Conservation (phyloP, 2,329 filamentous ascomycete species). For the Anisogramma anomala region DNA sequence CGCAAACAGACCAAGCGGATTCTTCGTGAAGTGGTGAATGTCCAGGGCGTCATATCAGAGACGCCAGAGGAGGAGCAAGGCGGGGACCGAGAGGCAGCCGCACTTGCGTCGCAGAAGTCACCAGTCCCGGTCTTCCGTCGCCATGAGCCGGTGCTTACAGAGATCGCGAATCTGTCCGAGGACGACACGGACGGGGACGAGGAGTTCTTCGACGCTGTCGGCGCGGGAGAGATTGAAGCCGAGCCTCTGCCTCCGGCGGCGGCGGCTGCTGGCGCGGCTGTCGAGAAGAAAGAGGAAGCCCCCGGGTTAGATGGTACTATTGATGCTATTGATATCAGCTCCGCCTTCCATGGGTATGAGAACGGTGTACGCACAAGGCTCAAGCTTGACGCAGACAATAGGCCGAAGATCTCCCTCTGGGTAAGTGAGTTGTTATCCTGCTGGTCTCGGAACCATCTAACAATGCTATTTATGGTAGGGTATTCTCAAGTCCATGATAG, state of each 20-base stretch:
- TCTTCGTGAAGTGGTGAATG: slow-evolving; percentile 71
- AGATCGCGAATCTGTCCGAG: slow-evolving; percentile 65
- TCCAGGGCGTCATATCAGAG: slow-evolving; percentile 25
- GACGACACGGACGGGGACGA: slow-evolving; percentile 74
- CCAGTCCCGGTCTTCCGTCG: slow-evolving; percentile 33
- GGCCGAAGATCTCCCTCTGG: slow-evolving; percentile 93
- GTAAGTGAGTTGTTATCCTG: slow-evolving; percentile 41
- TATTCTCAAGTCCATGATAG: slow-evolving; percentile 98
- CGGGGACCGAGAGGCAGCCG: slow-evolving; percentile 18
- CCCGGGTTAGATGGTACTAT: slow-evolving; percentile 31
- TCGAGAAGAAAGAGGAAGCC: slow-evolving; percentile 35
- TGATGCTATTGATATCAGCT: slow-evolving; percentile 55
- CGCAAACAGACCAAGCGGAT: slow-evolving; percentile 81
- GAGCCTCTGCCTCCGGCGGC: slow-evolving; percentile 45
- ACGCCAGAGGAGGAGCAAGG: slow-evolving; percentile 25
- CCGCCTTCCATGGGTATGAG: slow-evolving; percentile 82
- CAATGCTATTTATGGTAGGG: slow-evolving; percentile 42
- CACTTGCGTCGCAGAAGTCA: slow-evolving; percentile 26
- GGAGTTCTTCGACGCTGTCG: slow-evolving; percentile 95
- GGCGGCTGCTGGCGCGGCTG: slow-evolving; percentile 21
- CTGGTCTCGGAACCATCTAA: slow-evolving; percentile 1
- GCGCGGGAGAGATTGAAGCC: slow-evolving; percentile 81
- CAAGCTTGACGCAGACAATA: slow-evolving; percentile 82
- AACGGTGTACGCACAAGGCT: slow-evolving; percentile 69
- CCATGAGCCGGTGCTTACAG: slow-evolving; percentile 55